Conservation (phyloP, 805 yeast species). For the Soucietia sequanensis region DNA sequence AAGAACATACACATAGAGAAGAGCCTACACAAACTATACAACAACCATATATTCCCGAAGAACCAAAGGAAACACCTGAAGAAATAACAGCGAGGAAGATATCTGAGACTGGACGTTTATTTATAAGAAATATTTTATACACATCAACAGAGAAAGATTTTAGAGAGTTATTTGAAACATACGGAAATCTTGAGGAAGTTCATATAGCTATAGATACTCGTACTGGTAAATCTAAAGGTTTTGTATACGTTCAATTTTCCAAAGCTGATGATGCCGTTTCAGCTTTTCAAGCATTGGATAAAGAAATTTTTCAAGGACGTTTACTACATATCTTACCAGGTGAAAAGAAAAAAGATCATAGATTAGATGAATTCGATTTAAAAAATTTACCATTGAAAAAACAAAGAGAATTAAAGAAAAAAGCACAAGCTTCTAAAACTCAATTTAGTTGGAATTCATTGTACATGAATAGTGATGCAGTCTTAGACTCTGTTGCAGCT, state of each 20-base stretch:
- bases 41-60: slow-evolving; percentile 1
- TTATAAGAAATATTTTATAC: slow-evolving; percentile 82
- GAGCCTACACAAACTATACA: slow-evolving; percentile 2
- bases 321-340: slow-evolving; percentile 87
- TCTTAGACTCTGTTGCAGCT: slow-evolving; percentile 82
- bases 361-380: slow-evolving; percentile 85
- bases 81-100: slow-evolving; percentile 53
- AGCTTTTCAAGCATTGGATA: slow-evolving; percentile 76
- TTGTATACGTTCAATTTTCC: slow-evolving; percentile 78
- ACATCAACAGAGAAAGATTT: slow-evolving; percentile 80
- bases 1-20: slow-evolving; percentile 4
- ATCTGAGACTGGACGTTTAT: slow-evolving; percentile 72
- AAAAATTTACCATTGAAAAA: slow-evolving; percentile 90
- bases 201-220: slow-evolving; percentile 90
- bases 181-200: slow-evolving; percentile 79
- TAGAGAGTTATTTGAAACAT: slow-evolving; percentile 56
- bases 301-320: slow-evolving; percentile 91
- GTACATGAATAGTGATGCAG: slow-evolving; percentile 88
- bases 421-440: slow-evolving; percentile 77
- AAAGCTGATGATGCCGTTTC: slow-evolving; percentile 67
- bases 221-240: slow-evolving; percentile 89
- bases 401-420: slow-evolving; percentile 80
- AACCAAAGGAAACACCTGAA: slow-evolving; percentile 34
- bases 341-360: slow-evolving; percentile 75
- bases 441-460: slow-evolving; percentile 96